Percentiles rank a stretch among this genome's conserved stretches.
These are phyloP conservation scores for Picochlorum sp. DNA, from an alignment of 139 green algal genomes.

Conservation along the genomic window DNA sequence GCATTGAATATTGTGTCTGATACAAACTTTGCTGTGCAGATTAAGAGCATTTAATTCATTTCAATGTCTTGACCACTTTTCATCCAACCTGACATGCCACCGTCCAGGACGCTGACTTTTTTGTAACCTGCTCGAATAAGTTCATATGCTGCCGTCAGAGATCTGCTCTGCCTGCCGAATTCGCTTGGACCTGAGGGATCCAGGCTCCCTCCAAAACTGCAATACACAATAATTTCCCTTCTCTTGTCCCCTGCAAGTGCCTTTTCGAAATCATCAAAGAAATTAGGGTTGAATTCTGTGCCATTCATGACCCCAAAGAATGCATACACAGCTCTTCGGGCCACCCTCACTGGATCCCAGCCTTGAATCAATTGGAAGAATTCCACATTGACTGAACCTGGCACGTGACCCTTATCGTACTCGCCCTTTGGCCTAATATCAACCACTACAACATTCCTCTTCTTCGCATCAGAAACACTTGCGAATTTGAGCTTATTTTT, in stretches of 20 bases:
- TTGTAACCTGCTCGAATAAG: constrained; percentile 39
- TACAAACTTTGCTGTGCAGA: not conserved
- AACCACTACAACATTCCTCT: constrained; percentile 27
- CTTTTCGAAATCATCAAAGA: constrained; percentile 28
- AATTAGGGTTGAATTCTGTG: constrained; percentile 56
- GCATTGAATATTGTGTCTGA: not conserved
- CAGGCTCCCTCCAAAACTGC: constrained; percentile 53
- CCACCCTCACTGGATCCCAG: constrained; percentile 21
- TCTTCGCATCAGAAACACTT: constrained; percentile 36
- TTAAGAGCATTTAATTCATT: constrained; percentile 1
- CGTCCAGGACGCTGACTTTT: constrained; percentile 35
- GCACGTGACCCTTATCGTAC: constrained; percentile 36
- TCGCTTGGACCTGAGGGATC: constrained; percentile 34
- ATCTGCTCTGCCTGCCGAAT: constrained; percentile 37
- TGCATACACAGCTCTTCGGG: constrained; percentile 45
- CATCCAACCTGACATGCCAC: constrained; percentile 34
- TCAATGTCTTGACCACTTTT: constrained; percentile 12
- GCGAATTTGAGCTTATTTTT: constrained; percentile 30
- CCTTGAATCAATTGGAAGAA: constrained; percentile 51
- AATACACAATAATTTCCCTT: constrained; percentile 40
- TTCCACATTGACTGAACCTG: constrained; percentile 30
- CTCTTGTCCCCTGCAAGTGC: not conserved
- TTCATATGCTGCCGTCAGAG: constrained; percentile 52
- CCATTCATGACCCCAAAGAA: constrained; percentile 64
- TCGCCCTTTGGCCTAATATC: constrained; percentile 40